Conservation (phyloP, 352 stramenopile genomes). For the Globisporangium mamillatum region DNA sequence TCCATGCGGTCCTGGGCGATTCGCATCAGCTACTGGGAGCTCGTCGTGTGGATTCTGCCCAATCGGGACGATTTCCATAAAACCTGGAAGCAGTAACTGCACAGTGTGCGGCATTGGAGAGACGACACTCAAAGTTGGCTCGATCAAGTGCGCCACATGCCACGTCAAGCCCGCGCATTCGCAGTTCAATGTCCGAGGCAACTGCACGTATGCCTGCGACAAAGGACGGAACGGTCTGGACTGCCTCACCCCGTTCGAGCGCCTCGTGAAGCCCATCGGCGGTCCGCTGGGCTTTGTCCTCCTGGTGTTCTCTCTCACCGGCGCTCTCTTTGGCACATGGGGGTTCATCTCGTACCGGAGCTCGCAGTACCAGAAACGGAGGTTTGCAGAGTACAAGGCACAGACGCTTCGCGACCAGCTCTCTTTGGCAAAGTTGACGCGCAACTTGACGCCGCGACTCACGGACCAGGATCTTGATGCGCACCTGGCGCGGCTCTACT, state of each 20-base stretch:
- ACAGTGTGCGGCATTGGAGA: constrained; percentile 73
- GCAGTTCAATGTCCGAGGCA: constrained; percentile 72
- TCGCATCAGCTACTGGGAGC: constrained; percentile 40
- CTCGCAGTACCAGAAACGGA: constrained; percentile 35
- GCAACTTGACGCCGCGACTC: constrained; percentile 63
- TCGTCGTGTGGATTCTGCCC: constrained; percentile 51
- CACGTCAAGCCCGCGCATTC: constrained; percentile 64
- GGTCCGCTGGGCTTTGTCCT: constrained; percentile 72
- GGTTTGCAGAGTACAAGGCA: constrained; percentile 73
- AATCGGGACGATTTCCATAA: constrained; percentile 54
- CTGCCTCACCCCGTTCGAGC: constrained; percentile 83
- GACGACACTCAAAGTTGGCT: constrained; percentile 53
- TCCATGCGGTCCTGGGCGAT: constrained; percentile 56
- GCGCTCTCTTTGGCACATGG: constrained; percentile 60
- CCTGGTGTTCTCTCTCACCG: constrained; percentile 54
- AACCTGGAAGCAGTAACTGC: constrained; percentile 51
- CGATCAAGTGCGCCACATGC: constrained; percentile 48
- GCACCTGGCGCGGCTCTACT: constrained; percentile 75
- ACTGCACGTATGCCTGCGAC: constrained; percentile 79
- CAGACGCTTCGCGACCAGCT: constrained; percentile 71
- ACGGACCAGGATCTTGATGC: constrained; percentile 73
- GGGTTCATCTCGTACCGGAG: constrained; percentile 68
- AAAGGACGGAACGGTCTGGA: constrained; percentile 76
- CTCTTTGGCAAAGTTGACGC: constrained; percentile 68
- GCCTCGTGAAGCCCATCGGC: constrained; percentile 76